Base-by-base conservation (phyloP, 805 yeast genomes). In the Starmerella potacharoeniae region DNA sequence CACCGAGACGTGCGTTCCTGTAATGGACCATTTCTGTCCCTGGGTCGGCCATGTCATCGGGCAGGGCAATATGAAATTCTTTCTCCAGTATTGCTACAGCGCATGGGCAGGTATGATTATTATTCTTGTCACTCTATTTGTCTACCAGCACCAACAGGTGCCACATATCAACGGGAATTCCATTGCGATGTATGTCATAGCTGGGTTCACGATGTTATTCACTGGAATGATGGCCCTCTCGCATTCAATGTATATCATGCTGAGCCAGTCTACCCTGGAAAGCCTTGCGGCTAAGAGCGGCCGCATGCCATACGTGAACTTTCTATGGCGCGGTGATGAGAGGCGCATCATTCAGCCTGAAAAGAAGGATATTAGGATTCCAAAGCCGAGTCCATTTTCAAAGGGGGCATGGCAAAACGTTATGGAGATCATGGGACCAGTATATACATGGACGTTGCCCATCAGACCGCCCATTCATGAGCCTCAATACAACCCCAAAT, bases 11-110 rank as follows among this genome's bases (percentile, higher is more conserved):
- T 87, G 95, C 64, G 80, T 89, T 0, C 80, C 86, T 0, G 74
- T 77, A 55, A 84, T 86, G 73, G 97, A 90, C 68, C 97, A 90
- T 66, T 83, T 75, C 63, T 90, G 97, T 66, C 64, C 80, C 0
- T 88, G 87, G 83, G 68, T 91, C 0, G 95, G 95, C 1, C 66
- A 75, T 0, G 78, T 80, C 5, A 78, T 90, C 45, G 96, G 95
- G 0, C 76, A 77, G 56, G 66, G 71, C 40, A 90, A 91, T 68
- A 80, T 80, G 65, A 65, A 76, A 50, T 69, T 73, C 33, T 89
- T 89, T 62, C 51, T 82, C 3, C 80, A 78, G 58, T 82, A 76
- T 62, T 63, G 76, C 35, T 43, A 55, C 44, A 29, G 56, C 7
- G 46, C 73, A 5, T 70, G 72, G 62, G 67, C 74, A 34, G 66